Evolutionary conservation across 2,329 filamentous ascomycete genomes (phyloP), one percentile per base, ranked within the genome.

Genomic region (Clonostachys sp.): DNA sequence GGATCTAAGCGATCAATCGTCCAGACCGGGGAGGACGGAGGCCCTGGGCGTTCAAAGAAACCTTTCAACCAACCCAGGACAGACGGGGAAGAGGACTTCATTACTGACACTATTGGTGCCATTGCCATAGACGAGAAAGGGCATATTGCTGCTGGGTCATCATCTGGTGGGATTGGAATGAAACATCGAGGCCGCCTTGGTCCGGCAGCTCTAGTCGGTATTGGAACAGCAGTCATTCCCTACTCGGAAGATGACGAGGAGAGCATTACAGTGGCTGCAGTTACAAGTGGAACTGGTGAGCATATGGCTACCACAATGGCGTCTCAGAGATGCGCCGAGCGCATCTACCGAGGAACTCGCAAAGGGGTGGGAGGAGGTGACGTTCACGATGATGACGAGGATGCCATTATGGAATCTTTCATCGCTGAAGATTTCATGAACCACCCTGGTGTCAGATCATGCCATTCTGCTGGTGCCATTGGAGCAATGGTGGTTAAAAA

Each of bases 271-370:
- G 89, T 96, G 30, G 92, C 90, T 33, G 84, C 86, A 24, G 90
- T 96, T 18, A 95, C 91, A 38, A 96, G 90, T 61, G 94, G 94
- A 30, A 99, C 94, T 4, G 94, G 94, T 43, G 94, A 99, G 68
- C 94, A 99, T 63, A 99, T 99, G 87, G 89, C 91, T 35, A 96
- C 92, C 1, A 95, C 91, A 1, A 86, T 95, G 78, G 92, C 94
- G 12, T 91, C 94, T 7, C 84, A 86, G 49, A 85, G 86, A 47
- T 95, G 91, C 61, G 91, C 91, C 1, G 87, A 92, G 54, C 82
- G 94, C 42, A 76, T 99, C 24, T 96, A 91, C 61, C 81, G 86
- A 54, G 80, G 76, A 55, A 86, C 76, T 44, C 79, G 75, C 60
- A 84, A 80, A 54, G 78, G 71, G 3, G 68, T 66, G 44, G 78